Conservation (phyloP, 805 yeast species). For the Ogataea chonburiensis region DNA sequence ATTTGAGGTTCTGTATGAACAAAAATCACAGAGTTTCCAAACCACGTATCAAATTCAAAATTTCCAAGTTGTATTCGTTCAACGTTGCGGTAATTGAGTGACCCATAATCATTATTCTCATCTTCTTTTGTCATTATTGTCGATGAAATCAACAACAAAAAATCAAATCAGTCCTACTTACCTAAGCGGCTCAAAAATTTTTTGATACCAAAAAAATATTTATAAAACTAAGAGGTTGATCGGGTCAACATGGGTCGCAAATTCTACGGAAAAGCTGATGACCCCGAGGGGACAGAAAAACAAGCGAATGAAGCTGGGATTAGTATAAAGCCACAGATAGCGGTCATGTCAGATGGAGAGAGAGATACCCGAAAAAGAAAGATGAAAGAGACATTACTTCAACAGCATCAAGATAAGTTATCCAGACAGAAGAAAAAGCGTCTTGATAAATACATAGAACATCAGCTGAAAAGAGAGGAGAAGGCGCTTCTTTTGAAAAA, state of each 20-base stretch:
- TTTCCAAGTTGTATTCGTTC: slow-evolving; percentile 64
- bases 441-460: slow-evolving; percentile 88
- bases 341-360: slow-evolving; percentile 56
- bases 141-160: not conserved
- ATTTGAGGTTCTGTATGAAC: slow-evolving; percentile 41
- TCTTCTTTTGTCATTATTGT: slow-evolving; percentile 16
- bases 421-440: slow-evolving; percentile 72
- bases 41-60: slow-evolving; percentile 77
- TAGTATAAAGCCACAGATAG: slow-evolving; percentile 36
- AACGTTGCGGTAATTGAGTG: slow-evolving; percentile 62
- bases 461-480: slow-evolving; percentile 85
- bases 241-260: slow-evolving; percentile 10
- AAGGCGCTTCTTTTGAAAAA: slow-evolving; percentile 74
- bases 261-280: slow-evolving; percentile 14
- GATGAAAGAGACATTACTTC: slow-evolving; percentile 54
- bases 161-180: not conserved
- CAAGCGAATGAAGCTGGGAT: not conserved
- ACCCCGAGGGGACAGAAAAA: not conserved
- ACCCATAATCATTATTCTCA: slow-evolving; percentile 54
- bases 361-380: slow-evolving; percentile 62
- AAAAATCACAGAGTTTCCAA: slow-evolving; percentile 80
- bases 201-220: slow-evolving; percentile 1
- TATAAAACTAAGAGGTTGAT: not conserved
- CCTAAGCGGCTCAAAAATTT: slow-evolving; percentile 7
- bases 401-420: slow-evolving; percentile 65